Evolutionary conservation across 305 asterid genomes (phyloP).

Genomic region (Solanum hybrid): DNA sequence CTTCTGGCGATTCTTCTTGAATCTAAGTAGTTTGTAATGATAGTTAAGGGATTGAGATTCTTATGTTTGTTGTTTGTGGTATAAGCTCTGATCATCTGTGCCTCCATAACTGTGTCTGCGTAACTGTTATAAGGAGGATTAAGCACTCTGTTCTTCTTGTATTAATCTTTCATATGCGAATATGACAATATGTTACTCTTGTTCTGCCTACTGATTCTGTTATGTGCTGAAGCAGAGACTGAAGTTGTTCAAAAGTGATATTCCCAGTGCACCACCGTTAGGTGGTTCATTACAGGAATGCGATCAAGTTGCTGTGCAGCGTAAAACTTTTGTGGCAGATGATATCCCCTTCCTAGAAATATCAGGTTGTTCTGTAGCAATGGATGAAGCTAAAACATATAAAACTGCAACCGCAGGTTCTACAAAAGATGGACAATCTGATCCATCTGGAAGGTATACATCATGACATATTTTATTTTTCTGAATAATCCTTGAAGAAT

Average conservation of each 20-base stretch:
- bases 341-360: slow-evolving; percentile 18
- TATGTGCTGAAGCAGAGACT: slow-evolving; percentile 15
- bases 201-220: neutral
- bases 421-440: slow-evolving; percentile 25
- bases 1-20: neutral
- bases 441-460: slow-evolving; percentile 41
- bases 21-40: neutral
- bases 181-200: neutral
- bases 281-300: slow-evolving; percentile 16
- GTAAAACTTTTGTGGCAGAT: slow-evolving; percentile 21
- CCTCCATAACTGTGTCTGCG: neutral
- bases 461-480: neutral
- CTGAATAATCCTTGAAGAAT: neutral
- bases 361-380: slow-evolving; percentile 27
- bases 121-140: neutral
- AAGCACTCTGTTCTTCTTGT: neutral
- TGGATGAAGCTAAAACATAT: slow-evolving; percentile 19
- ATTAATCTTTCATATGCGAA: neutral
- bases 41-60: neutral
- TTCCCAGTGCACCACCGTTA: slow-evolving; percentile 86
- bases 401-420: slow-evolving; percentile 14
- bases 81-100: neutral
- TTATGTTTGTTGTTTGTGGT: neutral
- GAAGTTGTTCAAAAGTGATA: slow-evolving; percentile 24
- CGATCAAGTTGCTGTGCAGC: slow-evolving; percentile 31